Evolutionary conservation across 2,329 filamentous ascomycete species (phyloP).

Genomic region (Penicillium expansum): DNA sequence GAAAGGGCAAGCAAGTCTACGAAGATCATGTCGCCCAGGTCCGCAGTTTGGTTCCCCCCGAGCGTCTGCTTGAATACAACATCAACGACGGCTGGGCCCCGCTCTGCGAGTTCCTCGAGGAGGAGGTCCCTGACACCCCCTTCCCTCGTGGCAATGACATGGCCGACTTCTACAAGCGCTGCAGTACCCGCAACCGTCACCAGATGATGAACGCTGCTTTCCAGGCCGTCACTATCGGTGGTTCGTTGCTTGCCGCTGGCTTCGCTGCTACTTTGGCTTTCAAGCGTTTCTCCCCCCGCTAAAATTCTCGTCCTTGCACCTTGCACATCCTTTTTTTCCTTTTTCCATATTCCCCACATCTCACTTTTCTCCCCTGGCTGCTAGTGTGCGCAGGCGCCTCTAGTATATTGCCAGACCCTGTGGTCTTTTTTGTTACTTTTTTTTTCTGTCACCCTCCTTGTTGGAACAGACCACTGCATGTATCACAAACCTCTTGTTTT

Average conservation of each 20-base stretch:
- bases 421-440: neutral
- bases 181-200: constrained; percentile 52
- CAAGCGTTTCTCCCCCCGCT: constrained; percentile 39
- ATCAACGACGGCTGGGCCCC: constrained; percentile 56
- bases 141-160: constrained; percentile 56
- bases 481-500: neutral
- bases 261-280: constrained; percentile 41
- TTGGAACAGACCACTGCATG: constrained; percentile 10
- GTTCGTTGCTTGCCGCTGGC: constrained; percentile 48
- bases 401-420: neutral
- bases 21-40: constrained; percentile 55
- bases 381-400: constrained; percentile 27
- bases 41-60: constrained; percentile 47
- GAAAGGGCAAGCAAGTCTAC: constrained; percentile 63
- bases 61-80: constrained; percentile 54
- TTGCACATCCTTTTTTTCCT: constrained; percentile 2
- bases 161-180: constrained; percentile 55
- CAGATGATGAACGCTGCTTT: constrained; percentile 57
- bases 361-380: neutral
- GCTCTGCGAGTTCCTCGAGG: constrained; percentile 55
- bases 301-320: neutral
- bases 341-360: constrained; percentile 7
- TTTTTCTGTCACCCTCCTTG: neutral
- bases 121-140: constrained; percentile 49
- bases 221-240: constrained; percentile 51